These are phyloP conservation scores for Colletotrichum graminicola DNA, from an alignment of 2,329 filamentous ascomycete genomes.

Conservation along the genomic window DNA sequence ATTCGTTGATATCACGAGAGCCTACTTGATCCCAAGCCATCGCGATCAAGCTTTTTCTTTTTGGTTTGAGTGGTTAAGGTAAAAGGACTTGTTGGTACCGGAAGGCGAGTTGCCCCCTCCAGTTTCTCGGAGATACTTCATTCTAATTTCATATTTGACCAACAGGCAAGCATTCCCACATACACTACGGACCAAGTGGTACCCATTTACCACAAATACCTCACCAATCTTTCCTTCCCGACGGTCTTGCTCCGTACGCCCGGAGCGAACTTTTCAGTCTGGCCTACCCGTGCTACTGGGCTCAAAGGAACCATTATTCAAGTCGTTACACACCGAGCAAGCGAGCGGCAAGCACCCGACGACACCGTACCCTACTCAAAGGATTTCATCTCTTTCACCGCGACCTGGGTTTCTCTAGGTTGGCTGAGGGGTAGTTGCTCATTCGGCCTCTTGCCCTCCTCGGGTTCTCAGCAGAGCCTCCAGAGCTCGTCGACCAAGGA, in stretches of 20 bases:
- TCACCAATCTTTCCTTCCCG: not conserved
- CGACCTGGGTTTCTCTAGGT: not conserved
- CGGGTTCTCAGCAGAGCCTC: not conserved
- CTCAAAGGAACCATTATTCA: conserved; percentile 6
- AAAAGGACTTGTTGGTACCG: not conserved
- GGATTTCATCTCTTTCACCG: conserved; percentile 24
- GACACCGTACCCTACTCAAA: conserved; percentile 25
- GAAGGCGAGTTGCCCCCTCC: conserved; percentile 14
- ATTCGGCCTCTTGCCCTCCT: not conserved
- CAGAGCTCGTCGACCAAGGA: not conserved
- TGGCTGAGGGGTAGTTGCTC: conserved; percentile 5
- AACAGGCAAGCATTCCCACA: conserved; percentile 19
- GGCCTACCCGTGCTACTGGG: not conserved
- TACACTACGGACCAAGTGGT: not conserved
- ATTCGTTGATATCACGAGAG: conserved; percentile 33
- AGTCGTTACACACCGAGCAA: conserved; percentile 17
- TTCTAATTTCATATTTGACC: conserved; percentile 19
- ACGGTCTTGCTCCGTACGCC: not conserved
- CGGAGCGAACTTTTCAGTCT: not conserved
- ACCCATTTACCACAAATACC: not conserved
- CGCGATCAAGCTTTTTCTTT: not conserved
- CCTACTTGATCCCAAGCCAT: not conserved
- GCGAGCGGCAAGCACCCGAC: conserved; percentile 33
- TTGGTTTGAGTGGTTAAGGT: not conserved
- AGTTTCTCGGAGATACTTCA: not conserved